Base-by-base conservation (phyloP, 805 yeast species). In the Candida nonsorbophila region DNA sequence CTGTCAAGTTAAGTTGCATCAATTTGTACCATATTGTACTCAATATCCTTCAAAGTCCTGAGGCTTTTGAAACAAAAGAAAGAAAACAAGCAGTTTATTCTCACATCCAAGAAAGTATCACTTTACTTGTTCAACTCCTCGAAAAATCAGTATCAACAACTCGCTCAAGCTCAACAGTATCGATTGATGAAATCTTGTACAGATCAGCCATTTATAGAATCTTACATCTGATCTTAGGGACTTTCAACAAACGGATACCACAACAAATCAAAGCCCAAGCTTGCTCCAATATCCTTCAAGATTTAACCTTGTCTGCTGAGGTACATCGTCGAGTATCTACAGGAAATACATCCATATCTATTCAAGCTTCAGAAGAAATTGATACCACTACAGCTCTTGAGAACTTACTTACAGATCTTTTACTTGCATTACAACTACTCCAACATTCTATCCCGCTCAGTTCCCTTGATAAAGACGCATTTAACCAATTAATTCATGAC, bases 11-110 rank as follows among this genome's bases (percentile, higher is more conserved):
- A 8, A 62, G 66, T 14, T 72, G 77, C 2, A 54, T 76, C 4
- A 60, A 63, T 18, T 51, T 84, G 16, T 70, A 80, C 42, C 67
- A 67, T 27, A 61, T 74, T 2, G 70, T 81, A 14, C 45, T 79
- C 20, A 52, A 58, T 13, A 78, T 74, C 29, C 60, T 82, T 29
- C 68, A 69, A 34, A 62, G 69, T 34, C 69, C 75, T 0, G 77
- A 69, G 32, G 67, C 72, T 0, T 52, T 59, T 16, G 60, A 51
- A 7, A 55, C 54, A 37, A 47, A 51, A 1, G 44, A 45, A 3
- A 61, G 79, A 33, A 52, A 51, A 20, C 38, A 40, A 4, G 53
- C 63, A 22, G 67, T 68, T 3, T 33, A 49, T n/a, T 36, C 41
- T 8, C 56, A 51, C 27, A 36, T 55, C n/a, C 27, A 25, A 5